phyloP scores from a whole-genome alignment of 2,329 filamentous ascomycete species.

The Bretziella fagacearum region DNA sequence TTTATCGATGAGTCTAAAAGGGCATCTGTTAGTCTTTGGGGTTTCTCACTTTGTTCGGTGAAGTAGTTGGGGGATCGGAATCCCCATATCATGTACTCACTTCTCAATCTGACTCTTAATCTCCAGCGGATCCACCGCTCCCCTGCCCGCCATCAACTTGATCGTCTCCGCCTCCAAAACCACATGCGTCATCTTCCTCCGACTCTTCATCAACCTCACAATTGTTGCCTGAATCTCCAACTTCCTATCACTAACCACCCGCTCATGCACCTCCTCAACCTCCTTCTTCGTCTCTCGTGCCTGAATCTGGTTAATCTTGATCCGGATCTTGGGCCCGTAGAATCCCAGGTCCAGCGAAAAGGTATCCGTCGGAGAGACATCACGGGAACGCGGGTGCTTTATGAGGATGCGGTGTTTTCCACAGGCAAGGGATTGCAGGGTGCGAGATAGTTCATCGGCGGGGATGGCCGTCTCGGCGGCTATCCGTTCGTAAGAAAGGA shows the following conservation, averaged over 20 bases:
- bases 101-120: constrained; percentile 98
- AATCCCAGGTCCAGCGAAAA: constrained; percentile 72
- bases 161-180: constrained; percentile 87
- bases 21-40: constrained; percentile 18
- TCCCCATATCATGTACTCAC: constrained; percentile 31
- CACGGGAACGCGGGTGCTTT: constrained; percentile 42
- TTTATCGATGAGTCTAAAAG: constrained; percentile 67
- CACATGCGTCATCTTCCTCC: constrained; percentile 72
- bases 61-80: background rate
- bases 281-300: constrained; percentile 29
- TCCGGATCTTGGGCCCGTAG: constrained; percentile 61
- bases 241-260: constrained; percentile 73
- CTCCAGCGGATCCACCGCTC: constrained; percentile 66
- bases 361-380: constrained; percentile 61
- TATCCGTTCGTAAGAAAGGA: constrained; percentile 60
- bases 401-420: constrained; percentile 68
- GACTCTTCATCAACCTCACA: constrained; percentile 89
- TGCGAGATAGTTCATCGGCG: constrained; percentile 67
- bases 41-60: background rate
- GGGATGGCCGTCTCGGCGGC: constrained; percentile 55
- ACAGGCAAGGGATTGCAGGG: constrained; percentile 86
- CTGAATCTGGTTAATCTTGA: background rate
- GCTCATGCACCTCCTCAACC: constrained; percentile 81
- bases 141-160: constrained; percentile 69
- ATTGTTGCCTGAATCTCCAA: constrained; percentile 96